These are phyloP conservation scores for Moesziomyces globuligerus DNA, from an alignment of 1,284 basidiomycete species.

Conservation along the genomic window DNA sequence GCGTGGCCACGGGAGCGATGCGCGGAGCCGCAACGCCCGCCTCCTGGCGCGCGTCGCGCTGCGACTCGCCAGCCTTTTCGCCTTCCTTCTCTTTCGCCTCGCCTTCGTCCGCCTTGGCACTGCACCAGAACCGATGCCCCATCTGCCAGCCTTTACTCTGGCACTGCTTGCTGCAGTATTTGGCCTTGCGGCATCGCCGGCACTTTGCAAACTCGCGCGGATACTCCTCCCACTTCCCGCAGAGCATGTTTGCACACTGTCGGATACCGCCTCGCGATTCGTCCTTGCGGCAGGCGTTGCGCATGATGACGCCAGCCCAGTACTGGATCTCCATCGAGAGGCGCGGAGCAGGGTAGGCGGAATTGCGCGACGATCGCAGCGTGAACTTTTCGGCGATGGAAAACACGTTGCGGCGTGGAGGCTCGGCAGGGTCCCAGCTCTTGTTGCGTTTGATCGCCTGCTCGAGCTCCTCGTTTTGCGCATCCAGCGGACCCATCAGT, in stretches of 20 bases:
- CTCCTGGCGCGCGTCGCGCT: conserved; percentile 15
- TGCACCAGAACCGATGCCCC: conserved; percentile 80
- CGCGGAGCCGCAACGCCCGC: conserved; percentile 23
- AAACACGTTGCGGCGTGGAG: conserved; percentile 74
- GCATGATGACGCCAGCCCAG: conserved; percentile 99
- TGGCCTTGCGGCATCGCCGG: conserved; percentile 92
- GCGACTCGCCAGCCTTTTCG: conserved; percentile 24
- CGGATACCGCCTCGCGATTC: conserved; percentile 87
- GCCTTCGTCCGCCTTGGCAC: conserved; percentile 58
- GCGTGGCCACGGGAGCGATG: conserved; percentile 13
- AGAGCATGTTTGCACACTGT: conserved; percentile 92
- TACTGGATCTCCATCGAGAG: conserved; percentile 94
- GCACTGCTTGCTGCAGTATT: conserved; percentile 98
- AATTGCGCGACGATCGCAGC: conserved; percentile 82
- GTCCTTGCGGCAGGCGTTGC: conserved; percentile 98
- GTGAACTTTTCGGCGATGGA: conserved; percentile 96
- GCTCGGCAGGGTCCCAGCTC: conserved; percentile 59
- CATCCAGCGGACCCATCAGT: conserved; percentile 54
- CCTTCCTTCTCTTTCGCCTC: conserved; percentile 51
- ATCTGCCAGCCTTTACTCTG: conserved; percentile 97
- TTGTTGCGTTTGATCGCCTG: conserved; percentile 37
- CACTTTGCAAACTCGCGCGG: conserved; percentile 98
- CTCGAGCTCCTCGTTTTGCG: conserved; percentile 43
- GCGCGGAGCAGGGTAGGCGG: conserved; percentile 69
- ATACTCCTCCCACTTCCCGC: conserved; percentile 91